Evolutionary conservation across 179 eudicot genomes (phyloP).

Genomic region (Carnegiea gigantea): DNA sequence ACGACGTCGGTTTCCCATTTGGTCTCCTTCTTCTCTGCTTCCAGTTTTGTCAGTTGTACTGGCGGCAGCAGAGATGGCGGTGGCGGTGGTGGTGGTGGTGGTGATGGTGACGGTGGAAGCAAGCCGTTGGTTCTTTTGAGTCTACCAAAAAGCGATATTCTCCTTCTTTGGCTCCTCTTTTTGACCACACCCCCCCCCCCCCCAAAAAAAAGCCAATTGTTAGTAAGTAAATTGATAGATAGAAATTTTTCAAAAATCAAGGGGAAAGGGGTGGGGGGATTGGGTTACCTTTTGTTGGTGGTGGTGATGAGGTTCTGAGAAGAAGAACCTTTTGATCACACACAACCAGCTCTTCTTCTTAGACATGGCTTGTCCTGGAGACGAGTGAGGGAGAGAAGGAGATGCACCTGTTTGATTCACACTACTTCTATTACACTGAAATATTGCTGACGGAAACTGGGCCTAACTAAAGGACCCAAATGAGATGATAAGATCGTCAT

Average conservation of each 20-base stretch:
- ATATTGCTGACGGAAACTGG: background rate
- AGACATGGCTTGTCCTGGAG: conserved; percentile 37
- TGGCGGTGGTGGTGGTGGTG: background rate
- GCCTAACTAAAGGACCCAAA: background rate
- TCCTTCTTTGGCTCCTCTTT: conserved; percentile 32
- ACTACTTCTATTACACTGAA: background rate
- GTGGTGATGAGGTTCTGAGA: conserved; percentile 32
- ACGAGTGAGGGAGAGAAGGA: background rate
- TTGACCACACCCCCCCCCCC: background rate
- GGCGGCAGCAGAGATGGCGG: background rate
- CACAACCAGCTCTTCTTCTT: conserved; percentile 62
- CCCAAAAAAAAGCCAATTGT: background rate
- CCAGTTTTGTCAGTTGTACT: background rate
- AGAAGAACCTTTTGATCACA: conserved; percentile 48
- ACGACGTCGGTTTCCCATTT: conserved; percentile 12
- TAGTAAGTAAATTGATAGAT: background rate
- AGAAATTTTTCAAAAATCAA: background rate
- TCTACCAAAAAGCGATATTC: conserved; percentile 27
- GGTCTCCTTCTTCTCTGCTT: conserved; percentile 9
- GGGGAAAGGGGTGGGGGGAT: background rate
- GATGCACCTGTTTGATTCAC: conserved; percentile 1
- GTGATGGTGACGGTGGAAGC: conserved; percentile 18
- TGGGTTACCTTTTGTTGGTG: conserved; percentile 44
- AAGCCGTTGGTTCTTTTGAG: conserved; percentile 22
- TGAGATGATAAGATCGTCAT: background rate